phyloP scores from a whole-genome alignment of 108 stramenopile genomes.

The Pseudonitzschia multiseries region DNA sequence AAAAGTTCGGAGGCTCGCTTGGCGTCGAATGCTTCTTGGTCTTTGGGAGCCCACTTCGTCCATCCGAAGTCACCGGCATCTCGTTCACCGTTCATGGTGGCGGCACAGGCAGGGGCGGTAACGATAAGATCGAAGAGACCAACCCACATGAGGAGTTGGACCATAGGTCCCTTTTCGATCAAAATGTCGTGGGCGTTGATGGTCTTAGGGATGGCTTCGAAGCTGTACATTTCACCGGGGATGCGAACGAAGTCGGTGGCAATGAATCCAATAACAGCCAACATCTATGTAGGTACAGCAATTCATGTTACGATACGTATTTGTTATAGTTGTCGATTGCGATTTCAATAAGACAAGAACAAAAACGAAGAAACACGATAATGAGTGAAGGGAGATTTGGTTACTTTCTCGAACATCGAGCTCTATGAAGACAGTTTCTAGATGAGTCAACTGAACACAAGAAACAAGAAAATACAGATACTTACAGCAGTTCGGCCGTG shows the following conservation, averaged over 20 bases:
- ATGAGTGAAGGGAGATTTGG: background rate
- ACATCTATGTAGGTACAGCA: constrained; percentile 64
- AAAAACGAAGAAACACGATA: background rate
- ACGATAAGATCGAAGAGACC: constrained; percentile 44
- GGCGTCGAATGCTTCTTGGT: constrained; percentile 26
- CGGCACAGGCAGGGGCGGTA: constrained; percentile 58
- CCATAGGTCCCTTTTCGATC: constrained; percentile 59
- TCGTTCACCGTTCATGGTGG: constrained; percentile 72
- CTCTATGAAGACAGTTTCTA: background rate
- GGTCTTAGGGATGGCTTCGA: constrained; percentile 80
- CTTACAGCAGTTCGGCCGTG: constrained; percentile 80
- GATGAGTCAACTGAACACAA: constrained; percentile 12
- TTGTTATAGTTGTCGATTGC: no score
- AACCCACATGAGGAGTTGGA: constrained; percentile 80
- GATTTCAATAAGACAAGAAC: background rate
- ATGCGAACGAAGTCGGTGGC: constrained; percentile 83
- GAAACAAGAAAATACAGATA: constrained; percentile 38
- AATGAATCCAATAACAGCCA: constrained; percentile 84
- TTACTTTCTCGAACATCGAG: background rate
- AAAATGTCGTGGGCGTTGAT: constrained; percentile 84
- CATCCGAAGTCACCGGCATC: constrained; percentile 60
- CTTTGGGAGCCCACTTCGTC: constrained; percentile 39
- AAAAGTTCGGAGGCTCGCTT: constrained; percentile 70
- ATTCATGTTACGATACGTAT: constrained; percentile 81
- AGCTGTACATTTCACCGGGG: constrained; percentile 83